Evolutionary conservation across 805 yeast genomes (phyloP).

Genomic region (Komagataella pseudopastoris): DNA sequence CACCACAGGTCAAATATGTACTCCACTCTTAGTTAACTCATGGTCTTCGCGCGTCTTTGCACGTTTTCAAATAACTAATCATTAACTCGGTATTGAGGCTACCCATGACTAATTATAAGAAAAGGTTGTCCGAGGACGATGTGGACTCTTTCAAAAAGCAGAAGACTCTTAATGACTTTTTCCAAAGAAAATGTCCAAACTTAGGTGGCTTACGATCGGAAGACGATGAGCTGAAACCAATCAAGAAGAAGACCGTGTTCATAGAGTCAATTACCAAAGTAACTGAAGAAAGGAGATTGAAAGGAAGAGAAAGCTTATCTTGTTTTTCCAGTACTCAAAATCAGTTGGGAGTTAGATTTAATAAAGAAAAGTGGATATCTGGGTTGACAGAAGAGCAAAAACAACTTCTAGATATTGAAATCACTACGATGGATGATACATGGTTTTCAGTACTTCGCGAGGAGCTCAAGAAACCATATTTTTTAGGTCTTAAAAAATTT

Average conservation of each 20-base stretch:
- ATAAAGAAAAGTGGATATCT: slow-evolving; percentile 38
- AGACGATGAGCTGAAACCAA: neutral
- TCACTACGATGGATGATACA: slow-evolving; percentile 52
- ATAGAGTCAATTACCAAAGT: neutral
- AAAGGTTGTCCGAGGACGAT: neutral
- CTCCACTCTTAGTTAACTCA: too few species aligned
- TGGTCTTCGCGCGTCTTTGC: neutral
- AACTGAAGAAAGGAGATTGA: neutral
- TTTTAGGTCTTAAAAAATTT: slow-evolving; percentile 57
- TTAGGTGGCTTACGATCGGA: neutral
- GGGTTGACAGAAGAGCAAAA: slow-evolving; percentile 32
- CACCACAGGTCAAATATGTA: too few species aligned
- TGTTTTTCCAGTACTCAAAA: neutral
- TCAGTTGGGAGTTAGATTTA: slow-evolving; percentile 15
- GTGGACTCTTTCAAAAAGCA: neutral
- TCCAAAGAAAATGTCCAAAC: neutral
- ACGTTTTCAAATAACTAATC: too few species aligned
- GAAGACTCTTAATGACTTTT: neutral
- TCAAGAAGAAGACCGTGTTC: neutral
- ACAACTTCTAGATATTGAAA: slow-evolving; percentile 49
- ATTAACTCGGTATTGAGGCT: neutral
- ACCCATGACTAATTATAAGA: neutral
- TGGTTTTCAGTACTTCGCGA: slow-evolving; percentile 64
- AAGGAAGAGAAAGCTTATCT: neutral
- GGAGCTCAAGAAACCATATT: slow-evolving; percentile 79